Evolutionary conservation across 2,329 filamentous ascomycete species (phyloP).

Genomic region (Zymoseptoria tritici): DNA sequence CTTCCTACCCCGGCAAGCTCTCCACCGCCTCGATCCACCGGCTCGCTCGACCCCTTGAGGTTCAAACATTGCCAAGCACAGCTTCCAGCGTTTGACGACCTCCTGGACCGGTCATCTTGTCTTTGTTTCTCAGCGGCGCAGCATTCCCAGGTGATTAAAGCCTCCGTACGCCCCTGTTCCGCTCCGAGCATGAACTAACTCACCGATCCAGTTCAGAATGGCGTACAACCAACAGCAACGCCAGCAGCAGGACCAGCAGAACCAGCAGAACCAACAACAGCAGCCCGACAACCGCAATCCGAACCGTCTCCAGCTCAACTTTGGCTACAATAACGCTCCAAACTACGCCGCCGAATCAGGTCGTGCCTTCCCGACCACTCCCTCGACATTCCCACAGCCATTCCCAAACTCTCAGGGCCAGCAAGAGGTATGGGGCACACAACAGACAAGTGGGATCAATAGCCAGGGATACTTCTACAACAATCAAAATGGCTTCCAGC

Average conservation of each 20-base stretch:
- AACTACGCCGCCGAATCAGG: conserved; percentile 39
- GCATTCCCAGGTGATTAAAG: neutral
- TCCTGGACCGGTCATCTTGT: neutral
- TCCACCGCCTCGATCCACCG: neutral
- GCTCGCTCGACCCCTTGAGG: neutral
- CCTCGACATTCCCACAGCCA: conserved; percentile 92
- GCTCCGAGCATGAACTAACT: neutral
- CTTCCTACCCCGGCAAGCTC: conserved; percentile 11
- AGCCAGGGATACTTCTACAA: conserved; percentile 45
- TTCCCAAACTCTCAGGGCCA: conserved; percentile 54
- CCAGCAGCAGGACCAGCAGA: conserved; percentile 10
- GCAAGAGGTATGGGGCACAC: conserved; percentile 53
- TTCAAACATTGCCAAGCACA: neutral
- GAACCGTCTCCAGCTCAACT: conserved; percentile 47
- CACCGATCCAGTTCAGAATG: conserved; percentile 2
- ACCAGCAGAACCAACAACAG: conserved; percentile 16
- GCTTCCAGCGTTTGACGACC: neutral
- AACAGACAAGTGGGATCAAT: conserved; percentile 36
- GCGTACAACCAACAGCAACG: conserved; percentile 15
- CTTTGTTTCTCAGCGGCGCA: neutral
- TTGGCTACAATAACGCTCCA: conserved; percentile 40
- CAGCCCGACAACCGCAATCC: conserved; percentile 26
- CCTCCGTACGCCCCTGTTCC: neutral
- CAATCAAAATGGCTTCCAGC: conserved; percentile 34
- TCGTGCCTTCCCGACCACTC: conserved; percentile 58